Evolutionary conservation across 2,329 filamentous ascomycete species (phyloP), one percentile per base, ranked within the genome.

Genomic region (Periglandula ipomoeae): DNA sequence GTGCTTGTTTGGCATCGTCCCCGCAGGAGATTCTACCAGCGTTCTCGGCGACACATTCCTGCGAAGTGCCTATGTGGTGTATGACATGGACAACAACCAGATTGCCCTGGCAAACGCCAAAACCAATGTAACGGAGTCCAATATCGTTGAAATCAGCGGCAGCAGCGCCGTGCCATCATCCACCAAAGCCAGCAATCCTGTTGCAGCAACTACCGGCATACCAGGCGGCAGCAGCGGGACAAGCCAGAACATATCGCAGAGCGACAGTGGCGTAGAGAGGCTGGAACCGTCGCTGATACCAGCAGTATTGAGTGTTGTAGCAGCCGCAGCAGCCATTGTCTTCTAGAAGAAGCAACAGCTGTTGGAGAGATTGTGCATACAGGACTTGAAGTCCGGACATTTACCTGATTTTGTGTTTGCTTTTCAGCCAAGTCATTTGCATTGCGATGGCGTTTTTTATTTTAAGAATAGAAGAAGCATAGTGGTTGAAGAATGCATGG

Each of bases 1-100:
- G 8, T 89, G 85, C 55, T 70, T 83, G 32, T 86, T 88, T 57
- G 85, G 84, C 49, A 76, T 89, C 53, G 72, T 77, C 3, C 79
- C 82, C 1, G 73, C 81, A 1, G 73, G 72, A 2, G 55, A 63
- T 1, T 70, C 73, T 26, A 75, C 75, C n/a, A 73, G 75, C 39
- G 78, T 87, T 2, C 68, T 89, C 24, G 85, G 85, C 15, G 85
- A 89, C 60, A 86, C 85, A 0, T 89, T 89, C 62, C 69, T 89
- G 48, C 74, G 85, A 43, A 84, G 81, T 32, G 85, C 85, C 0
- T 89, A 89, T 56, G 76, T 87, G 13, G 85, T 89, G 10, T 89
- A 86, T 61, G 84, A 89, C 61, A 70, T 88, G 20, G 78, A 72
- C 24, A 87, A 85, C 62, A 81, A 87, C 61, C 73, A 85, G 65